A percentile compares a stretch with the other conserved stretches of the same genome.
Conservation (phyloP, 768 basidiomycete genomes). For the Hysterangium stoloniferum region DNA sequence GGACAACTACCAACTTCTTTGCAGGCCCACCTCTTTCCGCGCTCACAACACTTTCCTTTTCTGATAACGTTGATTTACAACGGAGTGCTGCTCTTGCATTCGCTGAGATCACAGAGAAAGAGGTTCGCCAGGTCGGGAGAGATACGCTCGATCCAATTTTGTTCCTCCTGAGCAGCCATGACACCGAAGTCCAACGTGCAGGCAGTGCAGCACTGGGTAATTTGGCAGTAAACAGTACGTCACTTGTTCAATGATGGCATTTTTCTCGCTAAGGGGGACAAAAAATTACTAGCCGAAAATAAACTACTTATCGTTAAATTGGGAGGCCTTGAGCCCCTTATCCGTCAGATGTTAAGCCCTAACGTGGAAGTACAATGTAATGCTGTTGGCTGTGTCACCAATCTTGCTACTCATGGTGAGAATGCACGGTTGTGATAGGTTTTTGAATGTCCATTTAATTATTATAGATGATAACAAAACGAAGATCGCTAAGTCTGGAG, state of each 20-base stretch:
- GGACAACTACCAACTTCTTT: slow-evolving; percentile 98
- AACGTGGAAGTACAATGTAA: slow-evolving; percentile 99
- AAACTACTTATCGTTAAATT: slow-evolving; percentile 97
- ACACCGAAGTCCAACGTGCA: slow-evolving; percentile 97
- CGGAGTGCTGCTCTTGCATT: slow-evolving; percentile 96
- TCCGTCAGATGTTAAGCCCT: slow-evolving; percentile 97
- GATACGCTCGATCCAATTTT: slow-evolving; percentile 98
- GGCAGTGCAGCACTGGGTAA: slow-evolving; percentile 97
- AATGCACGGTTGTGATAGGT: slow-evolving; percentile 13
- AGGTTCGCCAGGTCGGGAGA: slow-evolving; percentile 91
- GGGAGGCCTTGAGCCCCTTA: slow-evolving; percentile 94
- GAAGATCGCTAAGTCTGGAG: slow-evolving; percentile 98
- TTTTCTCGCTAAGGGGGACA: slow-evolving; percentile 13
- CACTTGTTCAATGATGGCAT: slow-evolving; percentile 12
- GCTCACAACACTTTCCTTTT: slow-evolving; percentile 94
- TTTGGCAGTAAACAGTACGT: slow-evolving; percentile 93
- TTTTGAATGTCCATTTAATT: slow-evolving; percentile 10
- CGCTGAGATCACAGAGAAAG: slow-evolving; percentile 99
- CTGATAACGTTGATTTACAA: slow-evolving; percentile 98
- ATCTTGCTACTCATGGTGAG: slow-evolving; percentile 94
- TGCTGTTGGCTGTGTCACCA: slow-evolving; percentile 98
- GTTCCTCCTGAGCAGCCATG: slow-evolving; percentile 93
- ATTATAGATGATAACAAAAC: slow-evolving; percentile 95
- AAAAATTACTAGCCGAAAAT: slow-evolving; percentile 71
- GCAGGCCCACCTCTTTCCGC: slow-evolving; percentile 86